Conservation (phyloP, 345 rosid species). For the Populus simonii region DNA sequence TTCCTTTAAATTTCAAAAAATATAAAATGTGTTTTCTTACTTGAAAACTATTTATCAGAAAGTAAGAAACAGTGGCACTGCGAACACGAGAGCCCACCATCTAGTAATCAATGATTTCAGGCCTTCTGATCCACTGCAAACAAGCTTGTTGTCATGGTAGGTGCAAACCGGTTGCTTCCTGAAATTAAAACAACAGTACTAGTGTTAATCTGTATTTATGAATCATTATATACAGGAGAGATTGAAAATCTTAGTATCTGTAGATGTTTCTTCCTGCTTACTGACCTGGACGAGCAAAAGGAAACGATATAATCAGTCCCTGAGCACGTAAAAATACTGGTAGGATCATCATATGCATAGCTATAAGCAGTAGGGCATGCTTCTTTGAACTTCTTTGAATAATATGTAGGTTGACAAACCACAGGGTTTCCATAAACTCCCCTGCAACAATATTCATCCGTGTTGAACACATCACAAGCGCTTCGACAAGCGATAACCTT, state of each 20-base stretch:
- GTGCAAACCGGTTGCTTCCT: constrained; percentile 67
- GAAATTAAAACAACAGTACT: not conserved
- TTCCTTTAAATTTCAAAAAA: no score
- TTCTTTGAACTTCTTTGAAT: constrained; percentile 71
- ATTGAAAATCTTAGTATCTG: not conserved
- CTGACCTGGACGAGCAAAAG: constrained; percentile 68
- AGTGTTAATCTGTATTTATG: not conserved
- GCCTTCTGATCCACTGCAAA: constrained; percentile 50
- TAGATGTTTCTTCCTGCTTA: not conserved
- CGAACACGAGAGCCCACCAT: constrained; percentile 37
- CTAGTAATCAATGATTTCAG: constrained; percentile 30
- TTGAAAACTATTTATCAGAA: constrained; percentile 9
- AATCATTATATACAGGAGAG: not conserved
- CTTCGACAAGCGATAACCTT: constrained; percentile 69
- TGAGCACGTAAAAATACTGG: constrained; percentile 67
- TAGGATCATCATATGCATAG: constrained; percentile 87
- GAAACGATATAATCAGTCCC: constrained; percentile 68
- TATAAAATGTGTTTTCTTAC: no score
- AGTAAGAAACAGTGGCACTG: constrained; percentile 18
- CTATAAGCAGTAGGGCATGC: constrained; percentile 85
- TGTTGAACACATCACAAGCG: constrained; percentile 85
- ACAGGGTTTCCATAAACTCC: constrained; percentile 57
- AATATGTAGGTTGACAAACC: constrained; percentile 61
- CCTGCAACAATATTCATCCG: constrained; percentile 81
- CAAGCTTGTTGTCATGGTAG: constrained; percentile 58